Evolutionary conservation across 768 basidiomycete genomes (phyloP).

Genomic region (Solioccasus polychromus): DNA sequence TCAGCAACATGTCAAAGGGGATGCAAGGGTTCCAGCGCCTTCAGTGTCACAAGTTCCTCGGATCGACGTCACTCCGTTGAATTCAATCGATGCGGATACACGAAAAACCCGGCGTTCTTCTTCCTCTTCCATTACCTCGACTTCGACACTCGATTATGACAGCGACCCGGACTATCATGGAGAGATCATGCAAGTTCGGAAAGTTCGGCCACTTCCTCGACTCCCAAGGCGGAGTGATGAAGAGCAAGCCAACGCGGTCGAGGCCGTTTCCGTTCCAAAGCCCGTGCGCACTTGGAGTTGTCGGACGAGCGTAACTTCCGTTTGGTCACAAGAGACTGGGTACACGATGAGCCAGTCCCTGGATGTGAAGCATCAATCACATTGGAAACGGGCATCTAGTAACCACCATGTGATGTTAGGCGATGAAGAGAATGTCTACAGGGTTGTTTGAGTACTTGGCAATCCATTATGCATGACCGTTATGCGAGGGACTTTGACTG

Average conservation of each 20-base stretch:
- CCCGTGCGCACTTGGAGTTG: not conserved
- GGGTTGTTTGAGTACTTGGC: constrained; percentile 9
- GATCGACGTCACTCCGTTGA: not conserved
- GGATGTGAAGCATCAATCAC: constrained; percentile 7
- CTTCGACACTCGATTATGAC: not conserved
- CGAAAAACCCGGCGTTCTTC: not conserved
- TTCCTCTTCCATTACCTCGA: not conserved
- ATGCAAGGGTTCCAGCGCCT: constrained; percentile 3
- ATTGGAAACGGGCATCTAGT: no score
- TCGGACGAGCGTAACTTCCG: constrained; percentile 14
- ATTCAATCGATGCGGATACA: not conserved
- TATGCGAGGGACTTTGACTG: no score
- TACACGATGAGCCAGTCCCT: constrained; percentile 31
- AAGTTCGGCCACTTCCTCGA: constrained; percentile 11
- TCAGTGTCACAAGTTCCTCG: constrained; percentile 5
- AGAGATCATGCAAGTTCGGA: constrained; percentile 1
- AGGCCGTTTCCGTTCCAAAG: not conserved
- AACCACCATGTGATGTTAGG: not conserved
- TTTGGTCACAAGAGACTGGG: constrained; percentile 42
- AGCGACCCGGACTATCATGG: constrained; percentile 4
- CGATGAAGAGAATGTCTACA: constrained; percentile 1
- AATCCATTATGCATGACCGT: no score
- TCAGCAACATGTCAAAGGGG: constrained; percentile 10
- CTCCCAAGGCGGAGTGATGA: not conserved
- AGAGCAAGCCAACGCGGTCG: constrained; percentile 1